Percentiles rank a stretch among this genome's conserved stretches.
phyloP scores from a whole-genome alignment of 2,329 filamentous ascomycete species.

The Coniella vitis region DNA sequence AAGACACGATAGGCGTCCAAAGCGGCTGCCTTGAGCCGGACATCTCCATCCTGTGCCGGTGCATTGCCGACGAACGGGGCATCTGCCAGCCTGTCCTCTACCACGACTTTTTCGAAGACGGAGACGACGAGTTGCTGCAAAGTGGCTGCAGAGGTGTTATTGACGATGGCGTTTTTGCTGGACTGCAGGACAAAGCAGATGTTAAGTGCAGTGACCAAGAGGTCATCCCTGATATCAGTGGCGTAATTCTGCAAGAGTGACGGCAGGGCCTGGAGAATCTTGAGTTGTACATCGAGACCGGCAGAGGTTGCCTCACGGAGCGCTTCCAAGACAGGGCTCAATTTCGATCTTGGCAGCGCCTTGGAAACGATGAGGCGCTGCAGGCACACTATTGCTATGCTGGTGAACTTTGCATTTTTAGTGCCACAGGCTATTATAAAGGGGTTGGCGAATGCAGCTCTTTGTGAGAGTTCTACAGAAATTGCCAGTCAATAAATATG shows the following conservation, averaged over 20 bases:
- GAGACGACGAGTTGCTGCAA: constrained; percentile 88
- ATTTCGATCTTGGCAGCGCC: constrained; percentile 68
- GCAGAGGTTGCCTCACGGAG: constrained; percentile 79
- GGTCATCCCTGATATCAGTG: constrained; percentile 68
- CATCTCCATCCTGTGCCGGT: constrained; percentile 54
- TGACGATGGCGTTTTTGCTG: constrained; percentile 88
- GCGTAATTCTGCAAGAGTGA: constrained; percentile 88
- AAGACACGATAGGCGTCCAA: constrained; percentile 84
- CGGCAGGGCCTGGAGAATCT: constrained; percentile 87
- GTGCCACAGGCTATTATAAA: constrained; percentile 91
- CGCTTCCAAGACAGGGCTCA: constrained; percentile 83
- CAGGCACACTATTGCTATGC: constrained; percentile 79
- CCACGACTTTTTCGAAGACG: constrained; percentile 84
- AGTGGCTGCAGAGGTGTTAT: constrained; percentile 93
- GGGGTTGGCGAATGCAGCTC: constrained; percentile 79
- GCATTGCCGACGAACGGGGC: constrained; percentile 59
- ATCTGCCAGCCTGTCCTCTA: constrained; percentile 65
- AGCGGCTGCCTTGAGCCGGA: constrained; percentile 67
- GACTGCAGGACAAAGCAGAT: constrained; percentile 88
- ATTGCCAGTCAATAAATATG: constrained; percentile 7
- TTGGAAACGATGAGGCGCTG: constrained; percentile 80
- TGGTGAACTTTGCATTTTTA: constrained; percentile 83
- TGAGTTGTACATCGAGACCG: constrained; percentile 83
- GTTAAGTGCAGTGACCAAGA: constrained; percentile 76
- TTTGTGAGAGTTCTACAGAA: constrained; percentile 68